phyloP scores from a whole-genome alignment of 257 asterid genomes.

The Craterostigma plantagineum region DNA sequence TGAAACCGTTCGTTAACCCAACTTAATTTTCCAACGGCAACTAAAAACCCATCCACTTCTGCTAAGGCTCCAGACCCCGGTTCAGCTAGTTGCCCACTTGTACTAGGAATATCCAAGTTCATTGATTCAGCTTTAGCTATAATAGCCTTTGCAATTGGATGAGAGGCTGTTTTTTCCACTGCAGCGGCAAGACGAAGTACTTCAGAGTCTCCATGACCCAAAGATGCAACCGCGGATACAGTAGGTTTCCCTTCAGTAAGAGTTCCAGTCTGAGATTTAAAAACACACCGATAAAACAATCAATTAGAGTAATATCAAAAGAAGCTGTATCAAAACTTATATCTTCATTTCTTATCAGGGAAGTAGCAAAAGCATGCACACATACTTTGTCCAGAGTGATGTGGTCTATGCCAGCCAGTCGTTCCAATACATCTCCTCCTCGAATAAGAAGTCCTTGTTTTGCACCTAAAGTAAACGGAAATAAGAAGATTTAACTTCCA shows the following conservation, averaged over 20 bases:
- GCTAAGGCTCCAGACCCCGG: constrained; percentile 94
- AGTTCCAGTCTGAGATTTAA: constrained; percentile 70
- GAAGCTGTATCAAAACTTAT: too few species aligned
- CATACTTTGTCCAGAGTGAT: constrained; percentile 82
- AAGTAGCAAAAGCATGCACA: too few species aligned
- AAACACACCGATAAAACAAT: constrained; percentile 8
- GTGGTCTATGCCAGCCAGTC: constrained; percentile 67
- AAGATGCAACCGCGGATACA: constrained; percentile 58
- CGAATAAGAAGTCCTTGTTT: constrained; percentile 84
- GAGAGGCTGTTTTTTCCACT: constrained; percentile 93
- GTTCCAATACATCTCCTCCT: constrained; percentile 96
- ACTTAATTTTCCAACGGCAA: constrained; percentile 79
- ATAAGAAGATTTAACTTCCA: constrained; percentile 8
- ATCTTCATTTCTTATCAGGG: too few species aligned
- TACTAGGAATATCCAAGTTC: constrained; percentile 47
- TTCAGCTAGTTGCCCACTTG: constrained; percentile 71
- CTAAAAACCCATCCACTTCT: constrained; percentile 83
- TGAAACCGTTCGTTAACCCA: constrained; percentile 85
- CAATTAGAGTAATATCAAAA: too few species aligned
- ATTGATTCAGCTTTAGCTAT: constrained; percentile 54
- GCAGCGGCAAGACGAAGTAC: constrained; percentile 81
- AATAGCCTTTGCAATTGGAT: constrained; percentile 89
- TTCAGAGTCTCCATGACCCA: constrained; percentile 46
- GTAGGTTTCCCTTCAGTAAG: constrained; percentile 91
- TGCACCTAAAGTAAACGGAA: constrained; percentile 47